Evolutionary conservation across 2,329 filamentous ascomycete genomes (phyloP), one percentile per base, ranked within the genome.

Genomic region (Gremmenia infestans): DNA sequence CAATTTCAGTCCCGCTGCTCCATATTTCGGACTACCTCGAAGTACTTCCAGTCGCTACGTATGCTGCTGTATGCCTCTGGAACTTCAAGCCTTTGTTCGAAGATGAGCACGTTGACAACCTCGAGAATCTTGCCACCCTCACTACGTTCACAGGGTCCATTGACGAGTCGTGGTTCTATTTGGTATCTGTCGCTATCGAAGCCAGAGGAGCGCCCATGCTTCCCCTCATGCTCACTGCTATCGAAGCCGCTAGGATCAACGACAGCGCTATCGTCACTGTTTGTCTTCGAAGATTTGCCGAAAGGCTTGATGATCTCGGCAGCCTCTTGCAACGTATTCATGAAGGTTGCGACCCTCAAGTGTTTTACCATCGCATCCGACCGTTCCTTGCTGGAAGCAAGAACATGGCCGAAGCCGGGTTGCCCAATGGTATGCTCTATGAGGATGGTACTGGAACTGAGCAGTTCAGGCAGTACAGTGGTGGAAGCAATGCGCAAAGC

Each of bases 81-180:
- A 99, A 99, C 74, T 97, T 91, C 79, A 93, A 92, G 72, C 90
- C 92, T 0, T 81, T 97, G 53, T 97, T 97, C 69, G 75, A 85
- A 57, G 83, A 90, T 60, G 92, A 97, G 71, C 81, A 82, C 37
- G 83, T 94, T 55, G 90, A 95, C 68, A 84, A 85, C 61, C 80
- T 97, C 47, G 87, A 94, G 68, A 97, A 99, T 66, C 80, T 99
- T 54, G 86, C 90, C 42, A 94, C 90, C 2, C 79, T 97, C 58
- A 84, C 86, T 67, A 97, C 94, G 15, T 95, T 97, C 69, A 97
- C 94, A 15, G 94, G 94, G 50, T 92, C 91, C 7, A 78, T 96
- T 54, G 94, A 99, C 70, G 94, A 99, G 74, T 96, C 94, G 60
- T 99, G 94, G 94, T 99, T 99, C 71, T 99, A 97, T 71, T 80